A percentile compares a stretch with the other conserved stretches of the same genome.
Evolutionary conservation across 768 basidiomycete genomes (phyloP).

Genomic region (Jaapia argillacea): DNA sequence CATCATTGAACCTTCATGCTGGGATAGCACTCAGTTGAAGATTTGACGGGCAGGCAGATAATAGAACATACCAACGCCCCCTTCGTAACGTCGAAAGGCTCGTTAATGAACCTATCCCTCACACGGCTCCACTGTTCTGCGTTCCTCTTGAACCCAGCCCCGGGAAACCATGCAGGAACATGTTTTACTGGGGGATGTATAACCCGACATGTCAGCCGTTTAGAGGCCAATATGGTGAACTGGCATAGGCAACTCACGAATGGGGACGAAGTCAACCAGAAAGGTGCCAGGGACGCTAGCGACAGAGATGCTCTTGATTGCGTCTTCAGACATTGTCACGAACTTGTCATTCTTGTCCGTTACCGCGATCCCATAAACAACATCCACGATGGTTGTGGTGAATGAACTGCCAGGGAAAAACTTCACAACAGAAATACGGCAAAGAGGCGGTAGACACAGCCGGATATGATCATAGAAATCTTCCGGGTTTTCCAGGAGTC

Average conservation of each 20-base stretch:
- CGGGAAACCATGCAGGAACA: conserved; percentile 10
- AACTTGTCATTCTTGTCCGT: conserved; percentile 1
- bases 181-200: conserved; percentile 6
- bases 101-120: not conserved
- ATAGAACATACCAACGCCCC: not conserved
- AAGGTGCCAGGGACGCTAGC: not conserved
- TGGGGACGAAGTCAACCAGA: conserved; percentile 1
- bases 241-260: not conserved
- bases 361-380: not conserved
- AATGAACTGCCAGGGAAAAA: not conserved
- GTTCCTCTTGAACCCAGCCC: conserved; percentile 6
- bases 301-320: not conserved
- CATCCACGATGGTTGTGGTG: not conserved
- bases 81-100: not conserved
- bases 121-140: not conserved
- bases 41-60: not conserved
- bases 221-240: not conserved
- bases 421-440: not conserved
- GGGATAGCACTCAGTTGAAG: not conserved
- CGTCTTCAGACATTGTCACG: conserved; percentile 2
- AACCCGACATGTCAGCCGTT: not conserved
- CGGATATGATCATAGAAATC: conserved; percentile 1
- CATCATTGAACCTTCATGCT: not conserved
- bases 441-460: not conserved
- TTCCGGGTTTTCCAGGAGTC: conserved; percentile 2